phyloP scores from a whole-genome alignment of 2,329 filamentous ascomycete species.

The Colletotrichum agaves region DNA sequence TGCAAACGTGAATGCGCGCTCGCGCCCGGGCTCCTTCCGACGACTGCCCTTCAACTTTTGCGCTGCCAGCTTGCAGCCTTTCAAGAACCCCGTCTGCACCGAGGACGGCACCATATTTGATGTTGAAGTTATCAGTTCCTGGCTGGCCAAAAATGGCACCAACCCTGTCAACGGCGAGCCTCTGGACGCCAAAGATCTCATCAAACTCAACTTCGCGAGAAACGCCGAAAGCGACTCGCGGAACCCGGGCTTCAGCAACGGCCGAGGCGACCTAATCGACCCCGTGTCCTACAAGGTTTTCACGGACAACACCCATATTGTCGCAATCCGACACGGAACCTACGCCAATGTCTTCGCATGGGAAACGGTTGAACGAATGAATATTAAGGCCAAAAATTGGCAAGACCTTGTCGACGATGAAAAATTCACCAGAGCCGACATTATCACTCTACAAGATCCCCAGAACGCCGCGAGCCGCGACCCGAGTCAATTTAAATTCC shows the following conservation, averaged over 20 bases:
- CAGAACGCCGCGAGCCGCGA: constrained; percentile 87
- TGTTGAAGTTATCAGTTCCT: constrained; percentile 90
- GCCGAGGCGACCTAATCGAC: constrained; percentile 85
- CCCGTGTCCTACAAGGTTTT: constrained; percentile 98
- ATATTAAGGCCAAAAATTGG: constrained; percentile 98
- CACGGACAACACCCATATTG: constrained; percentile 97
- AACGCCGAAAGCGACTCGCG: constrained; percentile 77
- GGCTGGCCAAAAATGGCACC: constrained; percentile 92
- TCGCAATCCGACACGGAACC: constrained; percentile 80
- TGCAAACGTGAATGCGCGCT: constrained; percentile 67
- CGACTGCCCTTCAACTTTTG: constrained; percentile 98
- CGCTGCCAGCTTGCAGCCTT: constrained; percentile 94
- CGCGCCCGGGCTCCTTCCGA: constrained; percentile 75
- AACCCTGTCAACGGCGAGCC: constrained; percentile 89
- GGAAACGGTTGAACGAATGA: constrained; percentile 94
- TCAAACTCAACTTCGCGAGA: constrained; percentile 90
- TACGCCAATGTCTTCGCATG: constrained; percentile 97
- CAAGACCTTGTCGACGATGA: constrained; percentile 87
- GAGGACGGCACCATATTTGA: constrained; percentile 90
- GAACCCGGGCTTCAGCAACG: constrained; percentile 59
- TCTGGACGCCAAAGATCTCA: constrained; percentile 82
- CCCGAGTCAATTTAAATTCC: constrained; percentile 86
- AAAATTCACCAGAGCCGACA: constrained; percentile 88
- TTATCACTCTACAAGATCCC: constrained; percentile 96
- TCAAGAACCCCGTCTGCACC: constrained; percentile 94